Evolutionary conservation across 129 eudicot species (phyloP), one percentile per base, ranked within the genome.

Genomic region (Logfia minima): DNA sequence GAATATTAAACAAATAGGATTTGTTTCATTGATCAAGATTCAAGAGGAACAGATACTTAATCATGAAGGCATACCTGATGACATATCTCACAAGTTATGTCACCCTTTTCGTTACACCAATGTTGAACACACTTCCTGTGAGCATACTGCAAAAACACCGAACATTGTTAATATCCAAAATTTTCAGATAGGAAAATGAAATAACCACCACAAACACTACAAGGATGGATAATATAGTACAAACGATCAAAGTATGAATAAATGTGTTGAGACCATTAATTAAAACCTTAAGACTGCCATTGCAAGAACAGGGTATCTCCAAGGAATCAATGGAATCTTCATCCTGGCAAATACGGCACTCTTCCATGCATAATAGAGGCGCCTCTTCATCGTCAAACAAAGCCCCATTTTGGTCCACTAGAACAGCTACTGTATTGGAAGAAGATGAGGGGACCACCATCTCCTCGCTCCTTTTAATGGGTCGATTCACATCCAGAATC

Each of bases 401-500:
- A 70, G 80, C 89, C 55, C 68, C 39, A 14, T 80, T 80, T 68
- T 79, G 92, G 69, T 77, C 87, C 59, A 61, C 86, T 64, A 68
- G 79, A 37, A 63, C 71, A 72, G 70, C 75, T 29, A 39, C 75
- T 16, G 76, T 79, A 28, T 32, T 13, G 18, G 68, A 35, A 37
- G 88, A 82, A 16, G 88, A 81, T 43, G 91, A 80, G 51, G 92
- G 75, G 64, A 76, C 88, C 81, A 55, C 88, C 78, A 83, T 51
- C 75, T 84, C 89, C 21, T 85, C 75, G 53, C 71, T 72, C 70
- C 68, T 75, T 61, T 61, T 83, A 70, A 76, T 66, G 84, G 90
- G 85, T 78, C 86, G 87, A 72, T 88, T 85, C 67, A 87, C 89
- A 84, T 86, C 72, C 85, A 89, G 78, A 68, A 85, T 88, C 83